Conservation (phyloP, 768 basidiomycete species). For the Postia placenta region DNA sequence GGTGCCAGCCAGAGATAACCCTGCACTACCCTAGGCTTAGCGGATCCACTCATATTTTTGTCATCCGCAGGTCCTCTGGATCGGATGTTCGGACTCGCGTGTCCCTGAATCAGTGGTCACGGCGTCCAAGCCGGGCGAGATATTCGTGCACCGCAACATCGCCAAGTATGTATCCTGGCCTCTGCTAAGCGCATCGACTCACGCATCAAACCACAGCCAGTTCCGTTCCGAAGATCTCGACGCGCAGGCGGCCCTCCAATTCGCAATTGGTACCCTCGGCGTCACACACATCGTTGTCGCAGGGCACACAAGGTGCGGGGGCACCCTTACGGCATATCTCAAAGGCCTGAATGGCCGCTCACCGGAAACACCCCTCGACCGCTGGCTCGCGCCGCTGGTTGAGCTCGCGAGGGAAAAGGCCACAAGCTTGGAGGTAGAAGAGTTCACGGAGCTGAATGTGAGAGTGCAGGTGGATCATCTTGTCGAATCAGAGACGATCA, state of each 20-base stretch:
- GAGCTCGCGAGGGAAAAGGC: not conserved
- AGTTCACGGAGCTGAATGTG: not conserved
- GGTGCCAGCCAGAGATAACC: too few species aligned
- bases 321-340: not conserved
- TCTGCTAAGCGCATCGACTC: conserved; percentile 54
- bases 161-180: conserved; percentile 54
- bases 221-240: conserved; percentile 11
- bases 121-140: conserved; percentile 60
- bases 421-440: not conserved
- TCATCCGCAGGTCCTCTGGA: conserved; percentile 54
- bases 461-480: not conserved
- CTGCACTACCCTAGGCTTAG: too few species aligned
- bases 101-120: conserved; percentile 74
- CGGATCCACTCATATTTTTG: too few species aligned
- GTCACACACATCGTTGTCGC: conserved; percentile 4
- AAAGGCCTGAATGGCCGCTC: not conserved
- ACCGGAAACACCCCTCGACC: not conserved
- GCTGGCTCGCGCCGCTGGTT: not conserved
- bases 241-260: conserved; percentile 10
- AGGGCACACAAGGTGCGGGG: conserved; percentile 3
- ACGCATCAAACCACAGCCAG: conserved; percentile 4
- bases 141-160: conserved; percentile 80
- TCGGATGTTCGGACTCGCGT: conserved; percentile 80
- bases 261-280: conserved; percentile 4
- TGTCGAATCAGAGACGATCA: too few species aligned